These are phyloP conservation scores for Penicillium verhagenii DNA, from an alignment of 495 filamentous ascomycete genomes.

Conservation along the genomic window DNA sequence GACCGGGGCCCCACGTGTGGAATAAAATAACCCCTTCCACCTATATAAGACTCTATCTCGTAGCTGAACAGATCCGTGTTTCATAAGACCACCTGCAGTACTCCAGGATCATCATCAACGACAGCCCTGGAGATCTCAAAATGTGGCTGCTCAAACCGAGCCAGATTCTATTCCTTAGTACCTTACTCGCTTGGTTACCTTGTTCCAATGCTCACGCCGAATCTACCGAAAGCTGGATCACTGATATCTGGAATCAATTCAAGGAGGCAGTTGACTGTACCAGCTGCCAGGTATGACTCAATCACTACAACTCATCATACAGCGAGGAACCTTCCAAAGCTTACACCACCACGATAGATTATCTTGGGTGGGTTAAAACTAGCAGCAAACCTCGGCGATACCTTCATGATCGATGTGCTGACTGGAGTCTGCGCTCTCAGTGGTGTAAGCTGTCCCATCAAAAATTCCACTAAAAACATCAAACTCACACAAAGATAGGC, in stretches of 20 bases:
- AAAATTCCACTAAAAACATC: background rate
- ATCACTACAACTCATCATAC: too few species aligned
- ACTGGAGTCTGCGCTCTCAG: constrained; percentile 47
- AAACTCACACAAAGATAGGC: constrained; percentile 16
- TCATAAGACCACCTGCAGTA: too few species aligned
- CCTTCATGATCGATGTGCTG: constrained; percentile 37
- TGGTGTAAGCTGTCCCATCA: constrained; percentile 29
- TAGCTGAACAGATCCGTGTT: too few species aligned
- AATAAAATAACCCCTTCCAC: too few species aligned
- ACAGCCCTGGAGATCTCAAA: background rate
- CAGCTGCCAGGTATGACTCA: constrained; percentile 18
- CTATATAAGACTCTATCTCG: too few species aligned
- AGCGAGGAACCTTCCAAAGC: background rate
- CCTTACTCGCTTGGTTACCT: constrained; percentile 2
- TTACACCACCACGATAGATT: constrained; percentile 22
- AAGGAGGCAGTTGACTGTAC: constrained; percentile 23
- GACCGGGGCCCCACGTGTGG: too few species aligned
- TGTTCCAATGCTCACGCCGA: constrained; percentile 5
- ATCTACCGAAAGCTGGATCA: constrained; percentile 10
- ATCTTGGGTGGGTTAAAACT: constrained; percentile 47
- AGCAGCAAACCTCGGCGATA: constrained; percentile 41
- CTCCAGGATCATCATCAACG: too few species aligned
- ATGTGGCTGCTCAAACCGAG: constrained; percentile 8
- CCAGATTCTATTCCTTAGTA: constrained; percentile 2
- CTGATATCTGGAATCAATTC: constrained; percentile 23